These are phyloP conservation scores for Pisolithus microcarpus DNA, from an alignment of 768 basidiomycete genomes.

Conservation along the genomic window DNA sequence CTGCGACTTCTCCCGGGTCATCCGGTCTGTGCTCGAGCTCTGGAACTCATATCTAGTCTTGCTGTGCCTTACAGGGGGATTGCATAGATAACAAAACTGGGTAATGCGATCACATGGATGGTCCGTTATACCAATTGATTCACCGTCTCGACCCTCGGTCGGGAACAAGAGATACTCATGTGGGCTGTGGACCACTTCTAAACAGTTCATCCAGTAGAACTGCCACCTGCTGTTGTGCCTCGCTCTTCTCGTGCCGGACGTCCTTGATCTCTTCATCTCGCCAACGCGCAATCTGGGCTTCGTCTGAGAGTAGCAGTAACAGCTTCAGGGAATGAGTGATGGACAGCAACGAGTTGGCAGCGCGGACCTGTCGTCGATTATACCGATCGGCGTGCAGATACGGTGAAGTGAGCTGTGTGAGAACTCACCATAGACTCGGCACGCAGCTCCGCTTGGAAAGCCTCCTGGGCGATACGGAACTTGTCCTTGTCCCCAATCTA, in stretches of 20 bases:
- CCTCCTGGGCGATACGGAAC: conserved; percentile 77
- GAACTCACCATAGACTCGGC: conserved; percentile 80
- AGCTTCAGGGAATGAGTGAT: conserved; percentile 95
- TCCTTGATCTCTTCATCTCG: conserved; percentile 67
- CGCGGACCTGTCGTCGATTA: conserved; percentile 54
- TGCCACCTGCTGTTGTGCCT: conserved; percentile 55
- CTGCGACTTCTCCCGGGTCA: too few species aligned
- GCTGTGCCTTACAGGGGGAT: too few species aligned
- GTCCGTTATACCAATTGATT: too few species aligned
- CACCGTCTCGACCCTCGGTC: too few species aligned
- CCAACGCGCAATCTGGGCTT: conserved; percentile 75
- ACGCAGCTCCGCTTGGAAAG: conserved; percentile 76
- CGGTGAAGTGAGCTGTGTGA: not conserved
- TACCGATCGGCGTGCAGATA: not conserved
- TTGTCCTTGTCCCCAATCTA: conserved; percentile 87
- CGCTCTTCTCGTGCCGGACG: conserved; percentile 59
- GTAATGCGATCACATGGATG: too few species aligned
- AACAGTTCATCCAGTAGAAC: conserved; percentile 59
- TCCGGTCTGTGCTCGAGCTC: too few species aligned
- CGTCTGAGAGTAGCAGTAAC: conserved; percentile 80
- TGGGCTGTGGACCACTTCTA: not conserved
- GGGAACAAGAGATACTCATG: not conserved
- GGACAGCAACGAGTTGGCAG: conserved; percentile 82
- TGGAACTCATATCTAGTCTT: too few species aligned
- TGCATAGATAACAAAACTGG: too few species aligned